These are phyloP conservation scores for Scutellaria baicalensis DNA, from an alignment of 257 asterid genomes.

Conservation along the genomic window DNA sequence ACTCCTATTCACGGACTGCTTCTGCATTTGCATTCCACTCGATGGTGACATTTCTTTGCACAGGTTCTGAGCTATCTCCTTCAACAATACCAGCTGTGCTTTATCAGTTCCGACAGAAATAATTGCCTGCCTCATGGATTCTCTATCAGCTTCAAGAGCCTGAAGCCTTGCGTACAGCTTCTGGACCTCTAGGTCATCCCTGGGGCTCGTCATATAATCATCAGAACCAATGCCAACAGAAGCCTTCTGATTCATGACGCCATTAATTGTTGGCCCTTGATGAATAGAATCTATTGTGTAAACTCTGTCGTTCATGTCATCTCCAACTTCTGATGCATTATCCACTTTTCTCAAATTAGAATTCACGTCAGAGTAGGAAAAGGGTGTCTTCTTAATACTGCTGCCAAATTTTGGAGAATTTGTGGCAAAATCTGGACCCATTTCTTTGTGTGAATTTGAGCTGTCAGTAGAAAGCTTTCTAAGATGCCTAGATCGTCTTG, in stretches of 20 bases:
- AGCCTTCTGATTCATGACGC: constrained; percentile 43
- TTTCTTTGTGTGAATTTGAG: constrained; percentile 46
- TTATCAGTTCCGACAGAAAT: constrained; percentile 88
- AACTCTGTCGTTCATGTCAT: constrained; percentile 70
- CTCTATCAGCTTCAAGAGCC: constrained; percentile 96
- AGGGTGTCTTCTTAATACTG: constrained; percentile 46
- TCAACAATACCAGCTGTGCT: constrained; percentile 80
- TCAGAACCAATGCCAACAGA: constrained; percentile 35
- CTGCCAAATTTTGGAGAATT: constrained; percentile 47
- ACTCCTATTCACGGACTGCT: constrained; percentile 39
- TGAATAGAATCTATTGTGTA: constrained; percentile 89
- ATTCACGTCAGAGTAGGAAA: constrained; percentile 38
- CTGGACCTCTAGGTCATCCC: constrained; percentile 69
- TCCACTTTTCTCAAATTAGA: constrained; percentile 54
- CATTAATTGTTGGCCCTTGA: constrained; percentile 37
- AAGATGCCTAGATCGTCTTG: constrained; percentile 47
- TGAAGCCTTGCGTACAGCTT: constrained; percentile 88
- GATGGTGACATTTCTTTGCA: constrained; percentile 75
- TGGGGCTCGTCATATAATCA: constrained; percentile 51
- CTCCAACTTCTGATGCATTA: constrained; percentile 57
- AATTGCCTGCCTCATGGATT: constrained; percentile 92
- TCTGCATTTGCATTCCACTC: constrained; percentile 38
- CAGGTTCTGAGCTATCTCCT: constrained; percentile 92
- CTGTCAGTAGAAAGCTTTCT: constrained; percentile 63
- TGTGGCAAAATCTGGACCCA: constrained; percentile 35